Base-by-base conservation (phyloP, 176 grass and related monocot genomes). In the Eragrostis curvula region DNA sequence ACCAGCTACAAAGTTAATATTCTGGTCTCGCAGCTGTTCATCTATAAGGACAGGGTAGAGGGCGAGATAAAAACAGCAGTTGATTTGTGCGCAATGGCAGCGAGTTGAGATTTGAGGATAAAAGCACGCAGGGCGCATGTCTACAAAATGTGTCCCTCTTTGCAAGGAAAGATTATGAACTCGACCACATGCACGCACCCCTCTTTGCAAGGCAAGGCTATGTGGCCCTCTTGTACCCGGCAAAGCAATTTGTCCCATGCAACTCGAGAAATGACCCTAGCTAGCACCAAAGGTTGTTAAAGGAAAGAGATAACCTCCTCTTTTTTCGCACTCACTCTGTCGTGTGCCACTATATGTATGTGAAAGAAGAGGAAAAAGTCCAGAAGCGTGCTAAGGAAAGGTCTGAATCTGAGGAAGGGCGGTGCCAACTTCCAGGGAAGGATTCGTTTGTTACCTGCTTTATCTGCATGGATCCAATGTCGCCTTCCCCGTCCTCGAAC, bases 401-500 rank as follows among this genome's bases (percentile, higher is more conserved):
- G 9, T 47, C 36, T 55, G 39, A 20, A 61, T 57, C 39, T 46
- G 39, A 9, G 51, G 7, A 18, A 41, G 51, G 73, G 40, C 0
- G 20, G 7, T 78, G 62, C 18, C 13, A 17, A 10, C 6, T 36
- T n/a, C n/a, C 1, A 45, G 3, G 40, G 18, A 48, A 16, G 40
- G 49, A 23, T 74, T 41, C 24, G 44, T 44, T 6, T 1, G 42
- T 2, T 90, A 93, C 96, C 87, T 94, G 97, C 90, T 93, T 87
- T 11, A 99, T 90, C 78, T 94, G 93, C 93, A 99, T 96, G 85
- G 97, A 88, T 81, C 96, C 97, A 59, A 99, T 87, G 81, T 99
- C 97, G 36, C 97, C 97, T 79, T 96, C 87, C 21, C 86, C 97
- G 83, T 94, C 89, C 91, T 99, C 93, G 62, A 91, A 99, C 87